phyloP scores from a whole-genome alignment of 2,329 filamentous ascomycete genomes.

The Trichophyton equinum region DNA sequence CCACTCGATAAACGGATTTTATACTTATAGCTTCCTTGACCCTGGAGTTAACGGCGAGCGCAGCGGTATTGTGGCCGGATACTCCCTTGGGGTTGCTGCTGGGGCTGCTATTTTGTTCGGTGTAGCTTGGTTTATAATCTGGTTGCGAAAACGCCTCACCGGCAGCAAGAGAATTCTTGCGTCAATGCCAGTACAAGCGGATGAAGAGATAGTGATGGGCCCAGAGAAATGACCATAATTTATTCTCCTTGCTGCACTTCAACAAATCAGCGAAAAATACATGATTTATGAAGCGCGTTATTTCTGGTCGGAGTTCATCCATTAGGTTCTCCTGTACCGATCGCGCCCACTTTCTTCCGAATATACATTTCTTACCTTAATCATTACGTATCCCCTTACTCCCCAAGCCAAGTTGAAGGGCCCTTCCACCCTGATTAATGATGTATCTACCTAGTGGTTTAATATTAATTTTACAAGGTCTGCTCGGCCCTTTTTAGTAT shows the following conservation, averaged over 20 bases:
- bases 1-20: constrained; percentile 55
- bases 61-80: constrained; percentile 47
- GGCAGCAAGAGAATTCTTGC: background rate
- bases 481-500: no score
- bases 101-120: constrained; percentile 41
- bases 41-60: constrained; percentile 37
- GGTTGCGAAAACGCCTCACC: constrained; percentile 36
- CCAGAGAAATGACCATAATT: background rate
- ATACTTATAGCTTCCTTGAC: constrained; percentile 70
- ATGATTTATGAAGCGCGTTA: no score
- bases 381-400: no score
- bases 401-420: no score
- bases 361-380: no score
- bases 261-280: no score
- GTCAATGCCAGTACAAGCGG: background rate
- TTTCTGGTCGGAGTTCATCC: no score
- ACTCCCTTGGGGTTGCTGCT: constrained; percentile 49
- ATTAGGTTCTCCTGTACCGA: no score
- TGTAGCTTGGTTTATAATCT: constrained; percentile 42
- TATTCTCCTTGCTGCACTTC: background rate
- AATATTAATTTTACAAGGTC: no score
- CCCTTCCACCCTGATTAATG: no score
- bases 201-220: background rate
- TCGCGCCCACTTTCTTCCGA: no score
- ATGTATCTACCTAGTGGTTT: no score